Percentiles rank a stretch among this genome's conserved stretches.
Evolutionary conservation across 1,139 yeast species (phyloP).

Genomic region (Eremothecium coryli): DNA sequence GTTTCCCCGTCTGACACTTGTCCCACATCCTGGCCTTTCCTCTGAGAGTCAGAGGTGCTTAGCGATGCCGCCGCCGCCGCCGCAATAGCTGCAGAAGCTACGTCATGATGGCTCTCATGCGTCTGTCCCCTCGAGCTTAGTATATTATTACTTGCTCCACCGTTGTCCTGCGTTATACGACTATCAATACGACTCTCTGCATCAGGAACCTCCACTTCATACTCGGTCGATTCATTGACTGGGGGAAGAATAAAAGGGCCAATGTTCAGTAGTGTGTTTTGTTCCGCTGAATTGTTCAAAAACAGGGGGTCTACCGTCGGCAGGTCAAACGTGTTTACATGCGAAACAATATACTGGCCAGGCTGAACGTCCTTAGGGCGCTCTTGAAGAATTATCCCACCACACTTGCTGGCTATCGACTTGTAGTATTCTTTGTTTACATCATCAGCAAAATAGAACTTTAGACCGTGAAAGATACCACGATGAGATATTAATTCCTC

Average conservation of each 20-base stretch:
- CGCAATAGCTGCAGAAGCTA: slow-evolving; percentile 5
- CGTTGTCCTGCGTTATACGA: slow-evolving; percentile 2
- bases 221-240: slow-evolving; percentile 2
- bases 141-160: background rate
- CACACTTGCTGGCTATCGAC: slow-evolving; percentile 10
- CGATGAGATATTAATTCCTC: slow-evolving; percentile 6
- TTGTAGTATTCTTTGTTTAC: slow-evolving; percentile 11
- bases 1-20: background rate
- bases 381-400: slow-evolving; percentile 14
- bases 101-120: slow-evolving; percentile 3
- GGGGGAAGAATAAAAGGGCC: slow-evolving; percentile 5
- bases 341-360: slow-evolving; percentile 21
- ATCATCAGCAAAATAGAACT: slow-evolving; percentile 23
- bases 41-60: background rate
- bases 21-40: background rate
- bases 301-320: slow-evolving; percentile 23
- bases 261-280: slow-evolving; percentile 15
- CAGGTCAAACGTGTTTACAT: slow-evolving; percentile 23
- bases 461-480: slow-evolving; percentile 18
- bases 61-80: slow-evolving; percentile 4
- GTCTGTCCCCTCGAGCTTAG: background rate
- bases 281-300: slow-evolving; percentile 19
- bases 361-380: slow-evolving; percentile 11
- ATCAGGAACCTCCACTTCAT: slow-evolving; percentile 4
- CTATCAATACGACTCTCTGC: slow-evolving; percentile 2